phyloP scores from a whole-genome alignment of 2,329 filamentous ascomycete genomes.

The Exophiala spinifera region DNA sequence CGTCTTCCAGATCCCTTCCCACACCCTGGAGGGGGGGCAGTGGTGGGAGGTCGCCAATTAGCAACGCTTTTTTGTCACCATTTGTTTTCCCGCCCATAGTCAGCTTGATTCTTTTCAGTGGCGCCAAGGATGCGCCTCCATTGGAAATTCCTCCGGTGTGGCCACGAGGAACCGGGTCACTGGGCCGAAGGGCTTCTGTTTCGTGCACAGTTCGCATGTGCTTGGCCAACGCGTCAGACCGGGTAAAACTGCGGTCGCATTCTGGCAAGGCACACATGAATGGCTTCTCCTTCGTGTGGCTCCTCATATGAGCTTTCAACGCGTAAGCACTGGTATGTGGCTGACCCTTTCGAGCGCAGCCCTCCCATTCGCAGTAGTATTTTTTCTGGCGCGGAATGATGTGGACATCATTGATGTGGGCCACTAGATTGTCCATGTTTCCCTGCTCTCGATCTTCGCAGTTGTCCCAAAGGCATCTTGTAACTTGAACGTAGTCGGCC shows the following conservation, averaged over 20 bases:
- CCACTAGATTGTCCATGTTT: conserved; percentile 78
- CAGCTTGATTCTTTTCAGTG: conserved; percentile 28
- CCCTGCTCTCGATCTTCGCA: conserved; percentile 68
- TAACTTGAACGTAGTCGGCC: conserved; percentile 57
- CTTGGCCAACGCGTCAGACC: conserved; percentile 92
- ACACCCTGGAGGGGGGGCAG: conserved; percentile 24
- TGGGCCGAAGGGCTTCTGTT: conserved; percentile 82
- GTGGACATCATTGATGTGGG: conserved; percentile 87
- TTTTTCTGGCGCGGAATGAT: conserved; percentile 92
- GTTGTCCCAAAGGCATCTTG: conserved; percentile 73
- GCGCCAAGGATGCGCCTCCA: conserved; percentile 14
- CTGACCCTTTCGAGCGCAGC: conserved; percentile 82
- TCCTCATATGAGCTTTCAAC: conserved; percentile 93
- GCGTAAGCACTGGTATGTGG: conserved; percentile 94
- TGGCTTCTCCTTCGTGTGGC: conserved; percentile 95
- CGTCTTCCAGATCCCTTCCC: conserved; percentile 27
- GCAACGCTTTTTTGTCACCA: conserved; percentile 20
- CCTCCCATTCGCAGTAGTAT: conserved; percentile 97
- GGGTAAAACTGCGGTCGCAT: conserved; percentile 94
- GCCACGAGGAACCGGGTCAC: conserved; percentile 44
- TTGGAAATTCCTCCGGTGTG: conserved; percentile 35
- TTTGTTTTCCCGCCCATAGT: conserved; percentile 28
- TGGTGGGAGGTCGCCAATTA: conserved; percentile 26
- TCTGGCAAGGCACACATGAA: conserved; percentile 96
- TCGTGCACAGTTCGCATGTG: conserved; percentile 99